phyloP scores from a whole-genome alignment of 139 green algal genomes.

The Parachlorella kessleri region DNA sequence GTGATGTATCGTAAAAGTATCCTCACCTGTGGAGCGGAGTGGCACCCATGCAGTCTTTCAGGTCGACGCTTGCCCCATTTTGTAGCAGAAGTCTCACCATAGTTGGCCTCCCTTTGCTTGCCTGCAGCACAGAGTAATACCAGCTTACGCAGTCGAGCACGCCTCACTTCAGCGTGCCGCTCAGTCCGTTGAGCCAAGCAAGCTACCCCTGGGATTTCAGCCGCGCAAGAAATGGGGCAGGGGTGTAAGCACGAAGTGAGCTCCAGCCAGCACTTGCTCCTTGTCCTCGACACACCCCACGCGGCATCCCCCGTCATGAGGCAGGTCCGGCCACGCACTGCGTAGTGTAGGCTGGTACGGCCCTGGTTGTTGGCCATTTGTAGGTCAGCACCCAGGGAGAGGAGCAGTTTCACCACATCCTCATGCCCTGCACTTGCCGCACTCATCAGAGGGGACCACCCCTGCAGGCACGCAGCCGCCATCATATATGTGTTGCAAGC shows the following conservation, averaged over 20 bases:
- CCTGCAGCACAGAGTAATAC: background rate
- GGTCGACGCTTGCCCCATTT: slow-evolving; percentile 45
- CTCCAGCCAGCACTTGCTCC: too few relatives aligned
- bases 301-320: too few relatives aligned
- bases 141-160: background rate
- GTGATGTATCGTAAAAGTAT: background rate
- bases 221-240: too few relatives aligned
- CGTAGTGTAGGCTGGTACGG: slow-evolving; percentile 72
- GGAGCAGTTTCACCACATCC: slow-evolving; percentile 46
- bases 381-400: slow-evolving; percentile 50
- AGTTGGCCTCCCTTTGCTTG: slow-evolving; percentile 30
- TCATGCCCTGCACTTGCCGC: slow-evolving; percentile 63
- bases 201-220: too few relatives aligned
- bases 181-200: too few relatives aligned
- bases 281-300: too few relatives aligned
- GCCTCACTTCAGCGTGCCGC: too few relatives aligned
- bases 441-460: slow-evolving; percentile 71
- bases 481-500: too few relatives aligned
- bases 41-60: slow-evolving; percentile 27
- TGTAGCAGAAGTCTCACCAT: slow-evolving; percentile 52
- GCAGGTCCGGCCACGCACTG: too few relatives aligned
- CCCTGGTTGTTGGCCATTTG: slow-evolving; percentile 48
- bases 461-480: slow-evolving; percentile 31
- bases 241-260: too few relatives aligned
- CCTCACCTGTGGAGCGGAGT: slow-evolving; percentile 16